phyloP scores from a whole-genome alignment of 2,329 filamentous ascomycete genomes.

The Stemphylium beticola region DNA sequence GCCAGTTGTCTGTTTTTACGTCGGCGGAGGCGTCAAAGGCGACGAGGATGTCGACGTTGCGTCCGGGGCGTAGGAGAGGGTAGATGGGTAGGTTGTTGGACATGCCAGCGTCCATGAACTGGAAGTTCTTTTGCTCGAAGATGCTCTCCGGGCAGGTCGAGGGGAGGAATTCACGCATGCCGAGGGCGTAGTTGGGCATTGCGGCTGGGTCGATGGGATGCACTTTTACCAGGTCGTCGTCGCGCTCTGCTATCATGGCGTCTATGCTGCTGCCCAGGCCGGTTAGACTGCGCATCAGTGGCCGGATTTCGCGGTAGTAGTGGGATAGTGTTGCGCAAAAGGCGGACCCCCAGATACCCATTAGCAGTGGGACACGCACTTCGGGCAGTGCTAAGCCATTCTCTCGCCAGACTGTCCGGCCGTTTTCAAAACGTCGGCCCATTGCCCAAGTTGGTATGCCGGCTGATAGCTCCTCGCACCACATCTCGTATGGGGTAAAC shows the following conservation, averaged over 20 bases:
- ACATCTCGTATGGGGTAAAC: conserved; percentile 87
- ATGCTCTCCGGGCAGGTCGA: conserved; percentile 79
- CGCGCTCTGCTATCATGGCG: conserved; percentile 79
- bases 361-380: conserved; percentile 77
- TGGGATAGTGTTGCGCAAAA: conserved; percentile 96
- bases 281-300: conserved; percentile 74
- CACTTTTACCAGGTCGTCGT: conserved; percentile 85
- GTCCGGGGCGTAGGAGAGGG: conserved; percentile 84
- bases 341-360: conserved; percentile 96
- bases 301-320: conserved; percentile 94
- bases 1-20: conserved; percentile 93
- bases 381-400: conserved; percentile 80
- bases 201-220: conserved; percentile 92
- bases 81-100: conserved; percentile 98
- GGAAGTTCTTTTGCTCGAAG: conserved; percentile 68
- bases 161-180: conserved; percentile 78
- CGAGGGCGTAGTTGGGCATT: conserved; percentile 87
- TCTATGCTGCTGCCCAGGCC: conserved; percentile 77
- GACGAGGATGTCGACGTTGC: conserved; percentile 86
- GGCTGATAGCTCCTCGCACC: conserved; percentile 88
- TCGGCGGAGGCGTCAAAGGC: conserved; percentile 96
- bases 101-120: conserved; percentile 94
- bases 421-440: conserved; percentile 79
- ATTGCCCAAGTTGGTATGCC: conserved; percentile 96
- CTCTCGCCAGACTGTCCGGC: conserved; percentile 66